Percentiles rank a stretch among this genome's conserved stretches.
phyloP scores from a whole-genome alignment of 768 basidiomycete genomes.

The Hypsizygus marmoreus region DNA sequence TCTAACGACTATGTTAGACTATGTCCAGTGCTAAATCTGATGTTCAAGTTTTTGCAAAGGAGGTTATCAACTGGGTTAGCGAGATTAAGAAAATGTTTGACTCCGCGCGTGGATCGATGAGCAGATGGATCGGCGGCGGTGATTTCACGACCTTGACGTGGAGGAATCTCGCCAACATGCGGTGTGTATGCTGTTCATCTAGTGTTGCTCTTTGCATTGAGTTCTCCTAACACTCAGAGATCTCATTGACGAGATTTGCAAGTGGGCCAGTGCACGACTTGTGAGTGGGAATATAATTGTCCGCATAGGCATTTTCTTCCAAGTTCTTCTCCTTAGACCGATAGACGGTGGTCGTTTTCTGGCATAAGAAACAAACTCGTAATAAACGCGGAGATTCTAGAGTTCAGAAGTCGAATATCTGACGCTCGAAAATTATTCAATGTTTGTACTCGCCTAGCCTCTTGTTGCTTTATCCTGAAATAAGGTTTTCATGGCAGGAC shows the following conservation, averaged over 20 bases:
- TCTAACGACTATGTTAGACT: neutral
- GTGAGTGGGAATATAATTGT: neutral
- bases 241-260: constrained; percentile 14
- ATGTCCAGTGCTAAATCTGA: constrained; percentile 1
- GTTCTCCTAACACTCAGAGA: neutral
- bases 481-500: neutral
- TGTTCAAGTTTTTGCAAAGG: constrained; percentile 4
- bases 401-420: constrained; percentile 7
- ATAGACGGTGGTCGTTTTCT: constrained; percentile 1
- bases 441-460: neutral
- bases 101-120: neutral
- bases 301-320: neutral
- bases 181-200: constrained; percentile 1
- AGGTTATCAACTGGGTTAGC: constrained; percentile 6
- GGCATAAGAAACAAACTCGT: neutral
- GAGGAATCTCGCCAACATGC: constrained; percentile 10
- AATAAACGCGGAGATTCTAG: neutral
- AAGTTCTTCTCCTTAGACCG: neutral
- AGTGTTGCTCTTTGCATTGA: neutral
- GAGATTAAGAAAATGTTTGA: constrained; percentile 1
- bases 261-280: constrained; percentile 8
- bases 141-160: constrained; percentile 6
- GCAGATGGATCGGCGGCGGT: neutral
- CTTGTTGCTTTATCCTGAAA: neutral
- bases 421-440: constrained; percentile 5